Evolutionary conservation across 331 rosid genomes (phyloP), one percentile per base, ranked within the genome.

Genomic region (Dryas integrifolia): DNA sequence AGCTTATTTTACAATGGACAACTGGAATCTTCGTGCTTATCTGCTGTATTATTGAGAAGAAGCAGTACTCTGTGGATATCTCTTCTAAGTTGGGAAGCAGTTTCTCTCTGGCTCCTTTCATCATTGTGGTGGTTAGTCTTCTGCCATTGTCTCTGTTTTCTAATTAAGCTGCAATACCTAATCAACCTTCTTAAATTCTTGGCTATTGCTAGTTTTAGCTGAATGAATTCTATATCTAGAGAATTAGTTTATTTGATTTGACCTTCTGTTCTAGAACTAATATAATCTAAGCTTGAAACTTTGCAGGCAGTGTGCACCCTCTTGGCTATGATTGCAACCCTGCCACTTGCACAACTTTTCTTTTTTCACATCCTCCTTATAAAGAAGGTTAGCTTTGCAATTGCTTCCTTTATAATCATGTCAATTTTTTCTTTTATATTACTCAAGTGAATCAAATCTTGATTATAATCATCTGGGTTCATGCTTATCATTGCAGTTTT

Each of bases 1-100:
- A 94, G 98, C 97, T 94, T 84, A 91, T 94, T 78, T 84, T 95
- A 86, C 99, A 95, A 86, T 95, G 99, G 99, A 75, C 90, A 64
- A 92, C 96, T 38, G 99, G 99, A 82, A 84, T 88, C 76, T 85
- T 89, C 11, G 97, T 95, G 88, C 87, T 95, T 52, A 81, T 95
- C 79, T 87, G 90, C 88, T 91, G 96, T 89, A 84, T 88, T 76
- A 52, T 91, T 69, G 90, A 92, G 93, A 87, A 85, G 92, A 89
- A 83, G 86, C 89, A 78, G 40, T 88, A 88, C 82, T 77, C 96
- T 11, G 80, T 52, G 30, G 97, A 91, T 73, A 84, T 95, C 44
- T 78, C 96, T 15, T 43, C 81, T 24, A 92, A 95, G 85, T 81
- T 92, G 78, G 99, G 99, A 52, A 91, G 99, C 93, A 95, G 97